These are phyloP conservation scores for Plantago elongata DNA, from an alignment of 257 asterid species.

Conservation along the genomic window DNA sequence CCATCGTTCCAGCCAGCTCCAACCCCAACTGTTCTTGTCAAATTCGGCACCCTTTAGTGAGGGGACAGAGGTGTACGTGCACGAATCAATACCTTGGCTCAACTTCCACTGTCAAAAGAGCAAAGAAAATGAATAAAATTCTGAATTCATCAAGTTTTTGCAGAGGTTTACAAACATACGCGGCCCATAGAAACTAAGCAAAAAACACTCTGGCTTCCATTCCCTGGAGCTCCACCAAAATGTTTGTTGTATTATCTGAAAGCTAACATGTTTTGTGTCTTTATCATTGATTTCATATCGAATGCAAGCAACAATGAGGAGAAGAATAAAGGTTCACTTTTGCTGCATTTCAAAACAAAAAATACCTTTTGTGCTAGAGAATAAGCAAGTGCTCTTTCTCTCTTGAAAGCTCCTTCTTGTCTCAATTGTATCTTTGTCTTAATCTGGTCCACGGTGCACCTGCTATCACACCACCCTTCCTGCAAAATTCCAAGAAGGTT, in stretches of 20 bases:
- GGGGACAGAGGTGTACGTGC: constrained; percentile 35
- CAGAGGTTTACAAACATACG: no score
- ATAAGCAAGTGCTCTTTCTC: constrained; percentile 90
- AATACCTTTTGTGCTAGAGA: constrained; percentile 77
- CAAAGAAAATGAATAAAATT: constrained; percentile 1
- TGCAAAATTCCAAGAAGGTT: constrained; percentile 18
- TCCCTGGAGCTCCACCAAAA: no score
- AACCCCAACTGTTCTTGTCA: constrained; percentile 55
- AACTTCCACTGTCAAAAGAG: constrained; percentile 48
- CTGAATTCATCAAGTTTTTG: background rate
- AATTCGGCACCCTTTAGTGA: constrained; percentile 36
- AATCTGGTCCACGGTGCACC: constrained; percentile 72
- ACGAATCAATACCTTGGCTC: constrained; percentile 36
- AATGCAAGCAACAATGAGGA: no score
- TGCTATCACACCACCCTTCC: constrained; percentile 96
- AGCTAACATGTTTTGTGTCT: no score
- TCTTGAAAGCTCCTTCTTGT: constrained; percentile 83
- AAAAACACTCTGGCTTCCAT: no score
- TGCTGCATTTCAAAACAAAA: background rate
- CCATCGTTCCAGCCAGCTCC: constrained; percentile 99
- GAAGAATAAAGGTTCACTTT: background rate
- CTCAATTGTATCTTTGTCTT: constrained; percentile 79
- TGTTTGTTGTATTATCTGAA: no score
- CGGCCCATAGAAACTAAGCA: no score
- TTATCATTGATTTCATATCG: no score